These are phyloP conservation scores for Venturia pyrina DNA, from an alignment of 2,329 filamentous ascomycete genomes.

Conservation along the genomic window DNA sequence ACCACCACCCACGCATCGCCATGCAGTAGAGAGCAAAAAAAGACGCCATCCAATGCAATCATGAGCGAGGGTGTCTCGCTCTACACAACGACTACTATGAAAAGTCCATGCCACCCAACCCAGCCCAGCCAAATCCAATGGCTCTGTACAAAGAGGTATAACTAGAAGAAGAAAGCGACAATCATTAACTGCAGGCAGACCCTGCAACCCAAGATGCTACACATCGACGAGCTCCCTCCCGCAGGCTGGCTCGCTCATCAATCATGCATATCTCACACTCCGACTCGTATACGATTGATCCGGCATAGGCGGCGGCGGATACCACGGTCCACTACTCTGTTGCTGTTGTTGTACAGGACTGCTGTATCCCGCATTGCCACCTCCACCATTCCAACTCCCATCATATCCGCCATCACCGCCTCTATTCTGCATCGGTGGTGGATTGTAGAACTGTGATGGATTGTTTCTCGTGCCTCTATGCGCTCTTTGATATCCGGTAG, in stretches of 20 bases:
- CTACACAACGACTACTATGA: not conserved
- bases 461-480: not conserved
- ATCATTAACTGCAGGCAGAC: not conserved
- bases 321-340: not conserved
- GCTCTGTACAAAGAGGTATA: not conserved
- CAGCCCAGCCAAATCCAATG: not conserved
- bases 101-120: not conserved
- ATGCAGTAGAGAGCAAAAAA: not conserved
- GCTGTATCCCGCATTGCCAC: not conserved
- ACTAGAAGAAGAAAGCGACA: not conserved
- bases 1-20: not conserved
- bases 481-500: not conserved
- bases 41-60: not conserved
- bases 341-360: not conserved
- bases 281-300: not conserved
- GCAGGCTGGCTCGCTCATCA: not conserved
- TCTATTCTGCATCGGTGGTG: not conserved
- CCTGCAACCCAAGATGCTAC: not conserved
- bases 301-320: not conserved
- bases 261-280: conserved; percentile 10
- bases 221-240: not conserved
- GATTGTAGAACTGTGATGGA: not conserved
- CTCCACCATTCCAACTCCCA: not conserved
- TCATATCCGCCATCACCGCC: not conserved
- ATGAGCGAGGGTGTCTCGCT: not conserved